Base-by-base conservation (phyloP, 2,329 filamentous ascomycete genomes). In the Colletotrichum zoysiae region DNA sequence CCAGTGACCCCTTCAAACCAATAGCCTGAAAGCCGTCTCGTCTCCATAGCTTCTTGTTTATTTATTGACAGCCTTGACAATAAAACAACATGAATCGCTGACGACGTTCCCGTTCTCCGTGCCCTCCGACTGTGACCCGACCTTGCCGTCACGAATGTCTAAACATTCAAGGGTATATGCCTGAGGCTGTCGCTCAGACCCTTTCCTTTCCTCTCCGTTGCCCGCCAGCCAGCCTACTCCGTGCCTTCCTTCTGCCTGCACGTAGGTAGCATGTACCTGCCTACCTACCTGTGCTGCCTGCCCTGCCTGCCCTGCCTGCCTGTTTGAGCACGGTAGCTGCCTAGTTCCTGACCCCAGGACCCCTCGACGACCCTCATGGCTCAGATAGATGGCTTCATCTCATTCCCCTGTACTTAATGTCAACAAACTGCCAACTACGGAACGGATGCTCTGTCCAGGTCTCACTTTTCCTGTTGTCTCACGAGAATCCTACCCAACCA, bases 311-410 rank as follows among this genome's bases (percentile, higher is more conserved):
- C 40, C 4, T 44, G 42, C 42, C 50, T 67, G 44, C 57, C 69
- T 71, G 58, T 59, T 51, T 59, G 59, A 55, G 65, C 69, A 59
- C 69, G 30, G 58, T 55, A 68, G 69, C 48, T 70, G 70, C 70
- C 70, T 72, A 65, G 70, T 18, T 56, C 55, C 51, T 20, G 26
- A 35, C 65, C 58, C 46, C 14, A 51, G 51, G 42, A 58, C 57
- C 63, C 63, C 59, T 53, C 14, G 40, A 48, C 26, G 53, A 56
- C 60, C 59, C 65, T 63, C 65, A 33, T 58, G 68, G 65, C 58
- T 70, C 53, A 57, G 53, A 56, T 60, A 35, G 53, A 65, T 58
- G 44, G 42, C 57, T 53, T 67, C 64, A 30, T 40, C 7, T 46
- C 61, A 35, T 18, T 11, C 33, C 50, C 35, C 40, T 63, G n/a